Evolutionary conservation across 495 filamentous ascomycete genomes (phyloP).

Genomic region (Lichina pygmaea): DNA sequence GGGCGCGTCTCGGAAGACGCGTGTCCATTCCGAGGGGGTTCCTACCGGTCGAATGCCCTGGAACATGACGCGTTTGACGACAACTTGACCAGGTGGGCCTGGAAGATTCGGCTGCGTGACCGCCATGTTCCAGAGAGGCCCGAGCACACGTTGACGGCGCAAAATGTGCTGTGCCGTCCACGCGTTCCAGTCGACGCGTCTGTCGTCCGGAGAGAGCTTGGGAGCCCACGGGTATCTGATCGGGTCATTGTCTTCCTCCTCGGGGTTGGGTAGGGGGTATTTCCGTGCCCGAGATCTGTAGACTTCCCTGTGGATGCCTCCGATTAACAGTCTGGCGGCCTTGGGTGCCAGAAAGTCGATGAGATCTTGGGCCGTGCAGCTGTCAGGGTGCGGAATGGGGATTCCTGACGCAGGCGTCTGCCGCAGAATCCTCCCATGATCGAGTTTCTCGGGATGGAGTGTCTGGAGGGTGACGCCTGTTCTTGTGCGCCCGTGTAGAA

Average conservation of each 20-base stretch:
- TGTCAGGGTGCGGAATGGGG: conserved; percentile 13
- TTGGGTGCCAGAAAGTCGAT: conserved; percentile 15
- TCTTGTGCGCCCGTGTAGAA: conserved; percentile 24
- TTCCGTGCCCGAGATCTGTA: conserved; percentile 23
- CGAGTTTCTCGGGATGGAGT: conserved; percentile 44
- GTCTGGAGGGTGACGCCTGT: conserved; percentile 71
- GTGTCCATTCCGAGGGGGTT: background rate
- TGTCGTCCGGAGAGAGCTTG: conserved; percentile 13
- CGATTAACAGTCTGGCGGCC: conserved; percentile 10
- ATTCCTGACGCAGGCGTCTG: conserved; percentile 33
- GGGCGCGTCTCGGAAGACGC: background rate
- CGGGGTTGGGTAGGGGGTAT: conserved; percentile 14
- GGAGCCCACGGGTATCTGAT: conserved; percentile 9
- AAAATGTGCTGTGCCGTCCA: conserved; percentile 2
- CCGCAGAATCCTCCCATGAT: conserved; percentile 45
- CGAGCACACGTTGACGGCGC: conserved; percentile 1
- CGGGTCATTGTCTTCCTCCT: conserved; percentile 4
- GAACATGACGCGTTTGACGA: background rate
- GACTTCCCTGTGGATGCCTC: conserved; percentile 16
- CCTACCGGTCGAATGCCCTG: background rate
- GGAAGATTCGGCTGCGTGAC: background rate
- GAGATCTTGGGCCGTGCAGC: conserved; percentile 10
- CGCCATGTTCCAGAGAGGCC: conserved; percentile 8
- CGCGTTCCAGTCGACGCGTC: conserved; percentile 9
- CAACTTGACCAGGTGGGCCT: background rate